Base-by-base conservation (phyloP, 257 asterid species). In the Craterostigma plantagineum region DNA sequence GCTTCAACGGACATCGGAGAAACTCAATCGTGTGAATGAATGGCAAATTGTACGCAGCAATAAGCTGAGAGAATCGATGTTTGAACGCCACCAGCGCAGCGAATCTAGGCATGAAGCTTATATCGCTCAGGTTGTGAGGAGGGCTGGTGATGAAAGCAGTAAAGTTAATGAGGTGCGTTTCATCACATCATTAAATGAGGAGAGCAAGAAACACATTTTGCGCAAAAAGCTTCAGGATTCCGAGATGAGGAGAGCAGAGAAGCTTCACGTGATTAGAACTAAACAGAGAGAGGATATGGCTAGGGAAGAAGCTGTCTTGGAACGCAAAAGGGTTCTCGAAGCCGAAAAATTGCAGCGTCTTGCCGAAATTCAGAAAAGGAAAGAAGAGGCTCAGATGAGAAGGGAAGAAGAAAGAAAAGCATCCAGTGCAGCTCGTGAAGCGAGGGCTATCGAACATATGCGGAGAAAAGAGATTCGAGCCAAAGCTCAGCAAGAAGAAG, bases 361-460 rank as follows among this genome's bases (percentile, higher is more conserved):
- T 61, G 93, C 91, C 11, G 98, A 90, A 64, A 83, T 69, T 53
- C 95, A 82, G 59, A 58, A 86, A 54, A 83, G 86, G 51, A 90
- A 90, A 69, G 95, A 90, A 69, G 98, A 83, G 67, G 98, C 98
- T 56, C 95, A 79, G 58, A 70, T 76, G 45, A 76, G 98, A 79
- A 68, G 98, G 61, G 98, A 90, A 70, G 98, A 90, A 59, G 98
- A 90, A 67, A 65, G 98, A 30, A 90, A 75, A 68, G 98, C 98
- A 35, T 83, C 93, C 48, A 90, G 76, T 65, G 95, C 93, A 2
- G 98, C 95, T 34, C 95, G 98, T 50, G 98, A 90, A 75, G 98
- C 91, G 30, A 90, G 73, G 65, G 74, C 92, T 45, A 64, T 83
- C 66, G 98, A 90, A 70, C 82, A 90, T 56, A 74, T 76, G 79